Evolutionary conservation across 2,329 filamentous ascomycete species (phyloP), one percentile per base, ranked within the genome.

Genomic region (Exophiala mesophila): DNA sequence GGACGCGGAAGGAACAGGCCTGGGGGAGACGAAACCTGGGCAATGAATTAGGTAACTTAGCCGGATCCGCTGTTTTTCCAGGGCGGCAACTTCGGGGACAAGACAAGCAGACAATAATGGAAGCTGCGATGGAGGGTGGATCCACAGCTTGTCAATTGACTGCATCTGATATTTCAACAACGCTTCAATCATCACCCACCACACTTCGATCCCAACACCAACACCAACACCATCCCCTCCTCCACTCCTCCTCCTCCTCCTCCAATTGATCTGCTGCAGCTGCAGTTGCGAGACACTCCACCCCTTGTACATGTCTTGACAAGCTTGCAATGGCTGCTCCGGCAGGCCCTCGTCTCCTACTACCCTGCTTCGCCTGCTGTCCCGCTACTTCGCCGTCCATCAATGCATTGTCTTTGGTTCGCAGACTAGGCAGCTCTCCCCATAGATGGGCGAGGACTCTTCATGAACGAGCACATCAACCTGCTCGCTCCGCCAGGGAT

Each of bases 381-480:
- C 42, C 50, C 12, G 30, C 34, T 23, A 49, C 50, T 41, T 30
- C 50, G n/a, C 24, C 35, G 8, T 45, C 31, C 21, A 39, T 35
- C 15, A 12, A 41, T 9, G 37, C 47, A 35, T 36, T 50, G 13
- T 41, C 35, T 18, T 36, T 31, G 8, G 13, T 38, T 13, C 41
- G 35, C 24, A 39, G 26, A n/a, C 32, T 49, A 9, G 31, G 43
- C n/a, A 44, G 48, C 46, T 51, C 47, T 28, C 44, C 49, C 13
- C 28, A 49, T n/a, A 37, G 45, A 21, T 40, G 45, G 12, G 49
- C 24, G 29, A 43, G 52, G 44, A 54, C 49, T 36, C 44, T 56
- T 28, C 50, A 56, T 26, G 23, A 26, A 7, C 6, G 7, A 6
- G 6, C 23, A 7, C 12, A 26, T 26, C 23, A 26, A 6, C 6